A percentile compares a stretch with the other conserved stretches of the same genome.
phyloP scores from a whole-genome alignment of 768 basidiomycete genomes.

The Baorangia bicolor region DNA sequence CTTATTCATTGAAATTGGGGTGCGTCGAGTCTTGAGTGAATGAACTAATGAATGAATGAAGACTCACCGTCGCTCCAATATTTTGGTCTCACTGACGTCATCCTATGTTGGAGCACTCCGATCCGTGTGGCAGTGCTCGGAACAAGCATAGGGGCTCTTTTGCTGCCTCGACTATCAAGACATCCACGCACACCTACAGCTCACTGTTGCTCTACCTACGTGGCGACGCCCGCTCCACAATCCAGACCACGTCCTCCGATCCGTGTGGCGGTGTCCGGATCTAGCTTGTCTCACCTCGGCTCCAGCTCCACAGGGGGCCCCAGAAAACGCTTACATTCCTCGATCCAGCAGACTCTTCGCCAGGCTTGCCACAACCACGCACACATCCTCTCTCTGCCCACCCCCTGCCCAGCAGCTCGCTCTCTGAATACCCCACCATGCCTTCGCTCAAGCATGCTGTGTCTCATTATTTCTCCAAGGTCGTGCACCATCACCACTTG shows the following conservation, averaged over 20 bases:
- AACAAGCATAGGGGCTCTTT: too few species aligned
- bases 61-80: too few species aligned
- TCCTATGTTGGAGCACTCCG: background rate
- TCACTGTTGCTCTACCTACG: background rate
- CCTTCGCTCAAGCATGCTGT: background rate
- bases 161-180: background rate
- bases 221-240: background rate
- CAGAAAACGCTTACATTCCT: background rate
- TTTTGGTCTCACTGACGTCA: background rate
- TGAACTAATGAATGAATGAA: too few species aligned
- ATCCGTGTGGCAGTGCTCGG: background rate
- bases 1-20: too few species aligned
- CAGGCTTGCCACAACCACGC: background rate
- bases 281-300: background rate
- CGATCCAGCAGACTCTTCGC: background rate
- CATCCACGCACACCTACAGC: background rate
- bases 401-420: background rate
- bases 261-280: background rate
- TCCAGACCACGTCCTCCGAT: background rate
- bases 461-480: conserved; percentile 9
- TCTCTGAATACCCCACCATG: background rate
- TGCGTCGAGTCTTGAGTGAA: too few species aligned
- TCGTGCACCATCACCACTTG: conserved; percentile 1
- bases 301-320: background rate
- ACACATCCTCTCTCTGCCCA: background rate